These are phyloP conservation scores for Sungouiozyma intestinalis DNA, from an alignment of 805 yeast species.

Conservation along the genomic window DNA sequence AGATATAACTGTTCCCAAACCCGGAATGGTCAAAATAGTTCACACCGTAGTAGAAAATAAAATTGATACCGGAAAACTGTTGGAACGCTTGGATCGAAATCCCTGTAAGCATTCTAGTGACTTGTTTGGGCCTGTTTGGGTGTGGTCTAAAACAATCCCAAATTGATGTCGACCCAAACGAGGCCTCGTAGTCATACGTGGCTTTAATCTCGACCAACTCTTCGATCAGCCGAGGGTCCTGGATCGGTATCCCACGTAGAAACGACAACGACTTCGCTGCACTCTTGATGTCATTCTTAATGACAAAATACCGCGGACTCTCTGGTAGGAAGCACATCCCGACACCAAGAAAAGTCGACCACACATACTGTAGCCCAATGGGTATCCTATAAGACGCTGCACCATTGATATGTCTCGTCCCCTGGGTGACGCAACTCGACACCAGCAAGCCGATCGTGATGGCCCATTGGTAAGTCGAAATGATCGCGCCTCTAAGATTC, in stretches of 20 bases:
- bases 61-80: constrained; percentile 85
- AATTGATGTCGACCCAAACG: constrained; percentile 42
- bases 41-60: constrained; percentile 83
- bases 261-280: constrained; percentile 61
- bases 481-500: constrained; percentile 71
- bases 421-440: constrained; percentile 71
- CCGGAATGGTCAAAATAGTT: constrained; percentile 67
- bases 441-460: constrained; percentile 75
- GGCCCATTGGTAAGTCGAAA: constrained; percentile 80
- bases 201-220: constrained; percentile 71
- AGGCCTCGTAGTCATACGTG: constrained; percentile 55
- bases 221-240: constrained; percentile 56
- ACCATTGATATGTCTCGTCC: constrained; percentile 44
- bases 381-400: constrained; percentile 67
- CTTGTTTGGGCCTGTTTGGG: constrained; percentile 47
- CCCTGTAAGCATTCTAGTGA: constrained; percentile 53
- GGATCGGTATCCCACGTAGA: constrained; percentile 54
- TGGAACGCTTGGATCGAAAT: constrained; percentile 65
- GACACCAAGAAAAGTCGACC: constrained; percentile 50
- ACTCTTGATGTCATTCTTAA: constrained; percentile 53
- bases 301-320: constrained; percentile 75
- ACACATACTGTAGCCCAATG: constrained; percentile 62
- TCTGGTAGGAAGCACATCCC: constrained; percentile 80
- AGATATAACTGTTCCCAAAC: constrained; percentile 48
- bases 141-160: constrained; percentile 49